Evolutionary conservation across 129 eudicot genomes (phyloP).

Genomic region (Chrysanthemum lavandulifolium): DNA sequence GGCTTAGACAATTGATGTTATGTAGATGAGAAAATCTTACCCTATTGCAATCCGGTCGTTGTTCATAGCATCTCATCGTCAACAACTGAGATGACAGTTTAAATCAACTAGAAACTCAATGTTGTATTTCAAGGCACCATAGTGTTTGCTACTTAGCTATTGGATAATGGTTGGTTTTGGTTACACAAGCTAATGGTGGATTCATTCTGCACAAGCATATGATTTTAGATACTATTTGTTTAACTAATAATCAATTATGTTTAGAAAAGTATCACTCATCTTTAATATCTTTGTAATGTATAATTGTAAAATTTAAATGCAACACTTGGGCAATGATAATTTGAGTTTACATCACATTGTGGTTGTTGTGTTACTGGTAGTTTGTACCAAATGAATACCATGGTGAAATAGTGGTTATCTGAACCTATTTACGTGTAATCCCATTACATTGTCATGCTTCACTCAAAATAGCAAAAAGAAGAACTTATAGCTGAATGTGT

Average conservation of each 20-base stretch:
- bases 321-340: background rate
- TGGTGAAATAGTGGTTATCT: background rate
- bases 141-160: background rate
- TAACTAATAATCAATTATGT: constrained; percentile 8
- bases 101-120: background rate
- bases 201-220: constrained; percentile 17
- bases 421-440: background rate
- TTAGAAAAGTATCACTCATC: background rate
- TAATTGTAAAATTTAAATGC: constrained; percentile 2
- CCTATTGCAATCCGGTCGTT: constrained; percentile 77
- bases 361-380: background rate
- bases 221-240: constrained; percentile 24
- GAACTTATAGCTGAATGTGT: too few relatives aligned
- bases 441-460: background rate
- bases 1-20: background rate
- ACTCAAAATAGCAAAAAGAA: background rate
- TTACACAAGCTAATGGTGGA: constrained; percentile 24
- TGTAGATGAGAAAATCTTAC: constrained; percentile 83
- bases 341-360: background rate
- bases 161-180: constrained; percentile 17
- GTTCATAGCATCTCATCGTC: constrained; percentile 78
- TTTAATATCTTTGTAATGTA: constrained; percentile 10
- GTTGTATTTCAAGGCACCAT: constrained; percentile 11
- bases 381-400: background rate
- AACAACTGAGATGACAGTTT: constrained; percentile 40